Percentiles rank a stretch among this genome's conserved stretches.
Conservation (phyloP, 257 asterid species). For the Coffea eugenioides region DNA sequence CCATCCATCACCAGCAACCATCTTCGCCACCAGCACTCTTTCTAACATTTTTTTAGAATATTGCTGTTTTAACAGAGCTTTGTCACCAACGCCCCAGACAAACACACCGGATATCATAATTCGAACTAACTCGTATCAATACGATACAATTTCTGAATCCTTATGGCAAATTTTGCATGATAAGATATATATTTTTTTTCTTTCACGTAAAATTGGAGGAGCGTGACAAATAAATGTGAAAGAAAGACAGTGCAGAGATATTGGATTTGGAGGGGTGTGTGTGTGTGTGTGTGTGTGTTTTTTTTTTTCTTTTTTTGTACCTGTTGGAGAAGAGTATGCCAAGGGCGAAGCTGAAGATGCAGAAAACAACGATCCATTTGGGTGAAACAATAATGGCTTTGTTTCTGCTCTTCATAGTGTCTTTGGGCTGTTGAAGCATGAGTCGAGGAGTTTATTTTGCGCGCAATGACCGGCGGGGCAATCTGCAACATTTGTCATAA, state of each 20-base stretch:
- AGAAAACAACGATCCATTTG: conserved; percentile 47
- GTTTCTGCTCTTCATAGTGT: conserved; percentile 23
- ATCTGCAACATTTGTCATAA: neutral
- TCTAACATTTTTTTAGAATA: no score
- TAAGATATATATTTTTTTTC: no score
- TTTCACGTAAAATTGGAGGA: neutral
- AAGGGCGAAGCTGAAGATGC: conserved; percentile 54
- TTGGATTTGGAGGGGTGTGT: no score
- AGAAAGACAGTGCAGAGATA: neutral
- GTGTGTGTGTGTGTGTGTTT: no score
- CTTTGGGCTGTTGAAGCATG: neutral
- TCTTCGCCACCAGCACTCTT: no score
- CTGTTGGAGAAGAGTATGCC: conserved; percentile 62
- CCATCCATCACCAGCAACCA: no score
- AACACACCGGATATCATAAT: no score
- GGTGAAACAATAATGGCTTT: conserved; percentile 40
- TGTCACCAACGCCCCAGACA: no score
- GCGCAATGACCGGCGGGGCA: neutral
- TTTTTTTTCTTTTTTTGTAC: conserved; percentile 8
- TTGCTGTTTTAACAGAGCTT: no score
- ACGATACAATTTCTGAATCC: no score
- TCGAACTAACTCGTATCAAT: no score
- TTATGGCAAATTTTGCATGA: no score
- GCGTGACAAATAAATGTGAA: neutral
- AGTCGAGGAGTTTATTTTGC: neutral